These are phyloP conservation scores for Musa itinerans DNA, from an alignment of 176 grass and related monocot genomes.

Conservation along the genomic window DNA sequence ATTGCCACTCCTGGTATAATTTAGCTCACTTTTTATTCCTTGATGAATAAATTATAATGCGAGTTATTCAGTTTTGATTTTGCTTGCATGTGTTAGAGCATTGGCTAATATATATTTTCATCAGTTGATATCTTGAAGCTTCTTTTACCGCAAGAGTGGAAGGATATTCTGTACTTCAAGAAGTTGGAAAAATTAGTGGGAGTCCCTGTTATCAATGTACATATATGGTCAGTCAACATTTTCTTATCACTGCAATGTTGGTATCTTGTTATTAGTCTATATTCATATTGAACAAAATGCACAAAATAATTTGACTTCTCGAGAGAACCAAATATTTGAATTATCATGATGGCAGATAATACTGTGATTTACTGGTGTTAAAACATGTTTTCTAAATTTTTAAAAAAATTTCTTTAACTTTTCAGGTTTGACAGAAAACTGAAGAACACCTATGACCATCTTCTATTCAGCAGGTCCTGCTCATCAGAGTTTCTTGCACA, in stretches of 20 bases:
- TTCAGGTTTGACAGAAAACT: constrained; percentile 94
- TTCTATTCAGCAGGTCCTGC: constrained; percentile 87
- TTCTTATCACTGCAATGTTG: constrained; percentile 13
- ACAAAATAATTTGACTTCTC: not conserved
- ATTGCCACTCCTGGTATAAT: constrained; percentile 67
- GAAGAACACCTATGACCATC: constrained; percentile 88
- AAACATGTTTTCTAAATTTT: not conserved
- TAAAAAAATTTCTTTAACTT: not conserved
- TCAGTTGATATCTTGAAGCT: constrained; percentile 98
- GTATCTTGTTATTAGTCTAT: not conserved
- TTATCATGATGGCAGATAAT: not conserved
- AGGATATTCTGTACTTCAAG: constrained; percentile 80
- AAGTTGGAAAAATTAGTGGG: constrained; percentile 87
- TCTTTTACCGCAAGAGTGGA: constrained; percentile 93
- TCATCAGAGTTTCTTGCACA: constrained; percentile 2
- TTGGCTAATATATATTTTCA: constrained; percentile 24
- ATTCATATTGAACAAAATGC: not conserved
- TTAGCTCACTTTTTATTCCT: constrained; percentile 6
- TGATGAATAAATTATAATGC: not conserved
- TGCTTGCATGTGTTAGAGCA: constrained; percentile 15
- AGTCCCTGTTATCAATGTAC: constrained; percentile 99
- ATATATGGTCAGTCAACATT: constrained; percentile 73
- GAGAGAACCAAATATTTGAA: not conserved
- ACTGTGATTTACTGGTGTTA: not conserved
- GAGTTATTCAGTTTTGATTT: not conserved